Evolutionary conservation across 2,329 filamentous ascomycete species (phyloP).

Genomic region (Pyrenophora graminea): DNA sequence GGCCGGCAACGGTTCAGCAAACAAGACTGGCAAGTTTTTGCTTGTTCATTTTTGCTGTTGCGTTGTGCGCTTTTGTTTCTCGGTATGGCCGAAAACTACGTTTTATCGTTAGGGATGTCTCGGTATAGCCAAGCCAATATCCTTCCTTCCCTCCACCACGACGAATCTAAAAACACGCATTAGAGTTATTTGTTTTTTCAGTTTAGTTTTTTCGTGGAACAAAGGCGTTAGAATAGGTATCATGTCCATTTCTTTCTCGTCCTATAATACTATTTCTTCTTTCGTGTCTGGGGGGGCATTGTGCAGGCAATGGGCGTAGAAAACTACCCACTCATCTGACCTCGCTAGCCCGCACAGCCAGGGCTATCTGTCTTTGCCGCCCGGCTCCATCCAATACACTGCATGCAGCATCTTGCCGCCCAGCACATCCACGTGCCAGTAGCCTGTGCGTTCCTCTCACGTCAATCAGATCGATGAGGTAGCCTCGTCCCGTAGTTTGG

Average conservation of each 20-base stretch:
- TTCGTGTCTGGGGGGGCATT: not conserved
- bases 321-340: conserved; percentile 1
- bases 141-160: no score
- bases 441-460: not conserved
- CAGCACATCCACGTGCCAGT: conserved; percentile 6
- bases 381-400: not conserved
- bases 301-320: no score
- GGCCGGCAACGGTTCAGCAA: not conserved
- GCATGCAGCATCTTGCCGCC: conserved; percentile 5
- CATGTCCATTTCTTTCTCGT: not conserved
- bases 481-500: conserved; percentile 9
- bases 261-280: not conserved
- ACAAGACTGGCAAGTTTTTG: not conserved
- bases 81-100: not conserved
- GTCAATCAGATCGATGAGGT: conserved; percentile 6
- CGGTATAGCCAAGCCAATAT: not conserved
- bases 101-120: conserved; percentile 8
- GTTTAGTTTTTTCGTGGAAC: not conserved
- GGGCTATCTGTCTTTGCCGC: not conserved
- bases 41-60: no score
- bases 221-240: not conserved
- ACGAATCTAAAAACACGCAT: not conserved
- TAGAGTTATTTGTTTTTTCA: not conserved
- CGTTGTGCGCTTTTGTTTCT: not conserved
- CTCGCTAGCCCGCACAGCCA: not conserved